These are phyloP conservation scores for Cymbopogon citratus DNA, from an alignment of 176 grass and related monocot species.

Conservation along the genomic window DNA sequence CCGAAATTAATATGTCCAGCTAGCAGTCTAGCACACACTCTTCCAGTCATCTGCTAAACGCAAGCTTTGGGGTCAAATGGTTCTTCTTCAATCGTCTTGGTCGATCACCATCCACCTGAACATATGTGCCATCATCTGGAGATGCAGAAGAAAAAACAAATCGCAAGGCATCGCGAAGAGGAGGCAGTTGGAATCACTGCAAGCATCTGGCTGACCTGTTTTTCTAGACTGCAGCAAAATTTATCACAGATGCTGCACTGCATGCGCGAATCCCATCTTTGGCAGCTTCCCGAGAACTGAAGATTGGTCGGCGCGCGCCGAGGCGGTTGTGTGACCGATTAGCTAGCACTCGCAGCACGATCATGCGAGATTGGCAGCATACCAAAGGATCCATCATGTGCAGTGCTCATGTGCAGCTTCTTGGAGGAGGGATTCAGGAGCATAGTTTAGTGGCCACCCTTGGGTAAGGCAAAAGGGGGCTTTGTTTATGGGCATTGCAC, in stretches of 20 bases:
- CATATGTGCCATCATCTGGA: constrained; percentile 27
- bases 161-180: constrained; percentile 8
- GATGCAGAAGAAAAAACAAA: constrained; percentile 11
- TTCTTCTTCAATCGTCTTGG: background rate
- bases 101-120: constrained; percentile 28
- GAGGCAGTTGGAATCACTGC: constrained; percentile 29
- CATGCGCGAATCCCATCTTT: background rate
- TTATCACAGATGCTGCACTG: constrained; percentile 23
- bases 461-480: background rate
- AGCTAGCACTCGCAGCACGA: constrained; percentile 8
- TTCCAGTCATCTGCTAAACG: too few relatives aligned
- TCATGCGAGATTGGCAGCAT: background rate
- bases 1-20: background rate
- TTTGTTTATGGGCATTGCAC: constrained; percentile 27
- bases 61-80: constrained; percentile 4
- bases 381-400: constrained; percentile 50
- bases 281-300: background rate
- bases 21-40: too few relatives aligned
- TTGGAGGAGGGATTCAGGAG: constrained; percentile 31
- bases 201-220: constrained; percentile 12
- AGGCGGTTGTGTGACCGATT: constrained; percentile 7
- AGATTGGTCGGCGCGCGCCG: constrained; percentile 19
- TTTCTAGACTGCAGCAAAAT: constrained; percentile 26
- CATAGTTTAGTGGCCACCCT: constrained; percentile 23
- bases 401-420: constrained; percentile 44